phyloP scores from a whole-genome alignment of 768 basidiomycete species.

The Stropharia rugosoannulata region DNA sequence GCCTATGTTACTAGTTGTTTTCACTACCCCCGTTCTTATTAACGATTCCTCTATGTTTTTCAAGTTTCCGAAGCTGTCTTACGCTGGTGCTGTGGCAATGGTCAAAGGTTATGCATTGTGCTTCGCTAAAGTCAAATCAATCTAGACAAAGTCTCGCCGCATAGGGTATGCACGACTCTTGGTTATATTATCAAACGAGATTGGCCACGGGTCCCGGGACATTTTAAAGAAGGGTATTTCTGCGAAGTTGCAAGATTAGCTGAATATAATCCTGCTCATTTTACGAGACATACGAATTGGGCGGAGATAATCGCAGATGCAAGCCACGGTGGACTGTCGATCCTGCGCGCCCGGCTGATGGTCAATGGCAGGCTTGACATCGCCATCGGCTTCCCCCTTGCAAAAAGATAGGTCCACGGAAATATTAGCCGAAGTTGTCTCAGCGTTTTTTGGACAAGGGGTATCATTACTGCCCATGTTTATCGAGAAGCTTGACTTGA shows the following conservation, averaged over 20 bases:
- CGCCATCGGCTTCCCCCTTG: no score
- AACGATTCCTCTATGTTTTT: no score
- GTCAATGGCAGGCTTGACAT: no score
- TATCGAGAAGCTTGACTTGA: background rate
- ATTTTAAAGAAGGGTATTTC: background rate
- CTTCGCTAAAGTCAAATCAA: no score
- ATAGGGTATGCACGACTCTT: background rate
- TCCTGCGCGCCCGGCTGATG: background rate
- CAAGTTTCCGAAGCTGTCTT: no score
- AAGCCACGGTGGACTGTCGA: background rate
- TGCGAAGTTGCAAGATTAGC: background rate
- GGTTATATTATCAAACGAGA: background rate
- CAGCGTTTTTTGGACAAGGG: no score
- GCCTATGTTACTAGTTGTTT: no score
- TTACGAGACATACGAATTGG: slow-evolving; percentile 2
- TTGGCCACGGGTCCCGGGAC: background rate
- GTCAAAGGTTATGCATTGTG: background rate
- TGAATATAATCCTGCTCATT: background rate
- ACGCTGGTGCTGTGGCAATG: no score
- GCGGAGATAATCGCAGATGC: background rate
- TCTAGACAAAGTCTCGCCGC: background rate
- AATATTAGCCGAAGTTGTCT: no score
- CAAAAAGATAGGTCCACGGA: no score
- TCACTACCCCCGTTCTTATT: no score
- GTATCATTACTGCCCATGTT: background rate